Conservation (phyloP, 2,329 filamentous ascomycete species). For the Pseudocercospora cruenta region DNA sequence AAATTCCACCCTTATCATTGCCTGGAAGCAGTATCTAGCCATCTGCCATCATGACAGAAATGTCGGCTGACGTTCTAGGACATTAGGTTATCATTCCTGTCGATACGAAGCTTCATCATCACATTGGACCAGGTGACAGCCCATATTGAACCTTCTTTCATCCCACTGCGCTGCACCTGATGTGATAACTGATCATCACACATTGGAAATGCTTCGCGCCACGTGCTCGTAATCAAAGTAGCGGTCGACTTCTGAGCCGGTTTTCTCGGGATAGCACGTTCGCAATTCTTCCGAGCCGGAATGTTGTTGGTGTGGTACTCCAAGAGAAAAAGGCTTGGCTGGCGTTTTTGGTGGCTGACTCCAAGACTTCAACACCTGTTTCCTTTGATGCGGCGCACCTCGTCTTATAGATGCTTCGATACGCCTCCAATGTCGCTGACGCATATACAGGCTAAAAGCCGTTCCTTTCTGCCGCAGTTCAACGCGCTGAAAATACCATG, state of each 20-base stretch:
- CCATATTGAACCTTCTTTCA: neutral
- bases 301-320: neutral
- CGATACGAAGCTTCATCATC: neutral
- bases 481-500: neutral
- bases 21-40: neutral
- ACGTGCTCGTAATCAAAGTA: neutral
- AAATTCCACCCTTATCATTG: neutral
- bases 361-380: neutral
- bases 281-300: neutral
- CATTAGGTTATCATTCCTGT: neutral
- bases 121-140: neutral
- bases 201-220: neutral
- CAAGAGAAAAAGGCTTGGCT: neutral
- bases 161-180: neutral
- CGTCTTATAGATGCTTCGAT: neutral
- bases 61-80: neutral
- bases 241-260: neutral
- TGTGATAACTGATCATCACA: neutral
- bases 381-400: neutral
- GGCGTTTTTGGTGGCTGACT: neutral
- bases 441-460: neutral
- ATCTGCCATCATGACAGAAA: neutral
- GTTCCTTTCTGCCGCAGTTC: neutral
- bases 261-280: neutral
- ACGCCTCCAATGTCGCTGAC: neutral